Conservation (phyloP, 2,329 filamentous ascomycete genomes). For the Colletotrichum navitas region DNA sequence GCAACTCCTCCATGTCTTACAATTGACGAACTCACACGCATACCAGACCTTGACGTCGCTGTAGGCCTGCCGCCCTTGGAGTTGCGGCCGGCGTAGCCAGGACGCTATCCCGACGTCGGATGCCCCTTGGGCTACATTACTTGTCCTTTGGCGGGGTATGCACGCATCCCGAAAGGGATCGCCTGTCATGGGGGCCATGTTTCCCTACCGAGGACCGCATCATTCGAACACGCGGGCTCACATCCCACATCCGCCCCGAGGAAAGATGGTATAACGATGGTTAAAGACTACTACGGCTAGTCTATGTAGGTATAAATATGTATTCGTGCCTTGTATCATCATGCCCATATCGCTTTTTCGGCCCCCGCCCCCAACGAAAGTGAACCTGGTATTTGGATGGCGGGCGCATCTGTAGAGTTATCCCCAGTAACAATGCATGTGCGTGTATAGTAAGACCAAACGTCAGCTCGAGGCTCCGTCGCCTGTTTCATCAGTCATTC, state of each 20-base stretch:
- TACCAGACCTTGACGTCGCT: not conserved
- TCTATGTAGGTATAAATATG: slow-evolving; percentile 11
- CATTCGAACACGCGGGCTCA: not conserved
- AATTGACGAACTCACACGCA: not conserved
- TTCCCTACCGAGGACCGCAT: not conserved
- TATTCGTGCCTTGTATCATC: slow-evolving; percentile 16
- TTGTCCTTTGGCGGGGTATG: not conserved
- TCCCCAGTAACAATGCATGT: slow-evolving; percentile 4
- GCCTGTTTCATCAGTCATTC: slow-evolving; percentile 10
- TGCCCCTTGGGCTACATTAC: not conserved
- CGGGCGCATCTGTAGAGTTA: not conserved
- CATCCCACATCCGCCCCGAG: not conserved
- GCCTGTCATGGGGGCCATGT: not conserved
- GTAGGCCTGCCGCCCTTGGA: not conserved
- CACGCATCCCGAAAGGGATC: not conserved
- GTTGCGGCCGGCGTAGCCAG: not conserved
- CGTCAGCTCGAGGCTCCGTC: not conserved
- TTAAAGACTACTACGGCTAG: slow-evolving; percentile 25
- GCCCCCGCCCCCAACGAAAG: not conserved
- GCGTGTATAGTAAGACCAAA: not conserved
- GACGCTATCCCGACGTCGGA: not conserved
- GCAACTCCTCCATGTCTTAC: slow-evolving; percentile 16
- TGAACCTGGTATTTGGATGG: not conserved
- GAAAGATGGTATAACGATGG: slow-evolving; percentile 18
- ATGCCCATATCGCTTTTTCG: slow-evolving; percentile 11